These are phyloP conservation scores for Calcarisporium arbuscula DNA, from an alignment of 2,329 filamentous ascomycete genomes.

Conservation along the genomic window DNA sequence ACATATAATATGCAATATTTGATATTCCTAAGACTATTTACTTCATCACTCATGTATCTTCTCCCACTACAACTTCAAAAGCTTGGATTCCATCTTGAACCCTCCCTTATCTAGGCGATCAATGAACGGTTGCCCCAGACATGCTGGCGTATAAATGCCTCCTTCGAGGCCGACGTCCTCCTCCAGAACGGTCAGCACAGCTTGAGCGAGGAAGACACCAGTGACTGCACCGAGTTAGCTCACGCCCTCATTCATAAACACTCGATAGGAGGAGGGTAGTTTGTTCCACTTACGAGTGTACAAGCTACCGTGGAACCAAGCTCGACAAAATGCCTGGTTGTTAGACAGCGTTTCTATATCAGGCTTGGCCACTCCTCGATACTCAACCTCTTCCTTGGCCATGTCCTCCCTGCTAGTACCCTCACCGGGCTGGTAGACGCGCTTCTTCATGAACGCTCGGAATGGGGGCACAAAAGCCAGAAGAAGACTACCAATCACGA, in stretches of 20 bases:
- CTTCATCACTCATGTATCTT: too few species aligned
- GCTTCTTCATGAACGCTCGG: slow-evolving; percentile 35
- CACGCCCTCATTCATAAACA: not conserved
- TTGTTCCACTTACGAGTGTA: slow-evolving; percentile 51
- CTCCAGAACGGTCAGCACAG: slow-evolving; percentile 58
- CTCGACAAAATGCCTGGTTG: slow-evolving; percentile 49
- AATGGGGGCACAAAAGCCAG: slow-evolving; percentile 39
- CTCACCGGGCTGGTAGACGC: slow-evolving; percentile 47
- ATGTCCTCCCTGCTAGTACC: slow-evolving; percentile 47
- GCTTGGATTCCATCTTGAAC: slow-evolving; percentile 54
- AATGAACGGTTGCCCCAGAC: slow-evolving; percentile 60
- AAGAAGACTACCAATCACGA: slow-evolving; percentile 37
- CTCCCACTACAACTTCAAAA: too few species aligned
- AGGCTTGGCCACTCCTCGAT: slow-evolving; percentile 56
- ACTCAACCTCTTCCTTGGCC: slow-evolving; percentile 55
- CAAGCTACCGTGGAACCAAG: slow-evolving; percentile 52
- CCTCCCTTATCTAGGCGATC: slow-evolving; percentile 56
- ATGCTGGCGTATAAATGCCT: slow-evolving; percentile 67
- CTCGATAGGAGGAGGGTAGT: not conserved
- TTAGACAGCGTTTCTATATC: slow-evolving; percentile 37
- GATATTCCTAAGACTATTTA: too few species aligned
- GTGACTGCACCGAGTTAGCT: slow-evolving; percentile 45
- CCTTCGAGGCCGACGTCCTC: slow-evolving; percentile 56
- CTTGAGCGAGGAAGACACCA: slow-evolving; percentile 56
- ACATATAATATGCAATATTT: too few species aligned